These are phyloP conservation scores for Ettlia oleoabundans DNA, from an alignment of 139 green algal species.

Conservation along the genomic window DNA sequence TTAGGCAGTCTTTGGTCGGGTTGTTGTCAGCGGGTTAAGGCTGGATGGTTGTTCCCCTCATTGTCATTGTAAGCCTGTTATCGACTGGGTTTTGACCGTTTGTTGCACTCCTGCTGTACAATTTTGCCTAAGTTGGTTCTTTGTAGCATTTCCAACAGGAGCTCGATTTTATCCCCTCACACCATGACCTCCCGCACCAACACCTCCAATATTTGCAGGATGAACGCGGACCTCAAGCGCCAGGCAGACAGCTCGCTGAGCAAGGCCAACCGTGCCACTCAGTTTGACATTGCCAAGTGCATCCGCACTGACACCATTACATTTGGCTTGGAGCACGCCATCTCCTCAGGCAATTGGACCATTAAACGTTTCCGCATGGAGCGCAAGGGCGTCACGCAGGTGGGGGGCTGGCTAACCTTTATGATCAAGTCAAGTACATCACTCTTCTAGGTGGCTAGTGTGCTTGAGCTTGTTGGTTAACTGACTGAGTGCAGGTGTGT, in stretches of 20 bases:
- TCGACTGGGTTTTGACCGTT: no score
- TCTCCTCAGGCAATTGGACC: slow-evolving; percentile 97
- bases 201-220: neutral
- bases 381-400: slow-evolving; percentile 96
- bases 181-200: no score
- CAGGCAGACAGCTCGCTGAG: slow-evolving; percentile 85
- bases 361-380: slow-evolving; percentile 99
- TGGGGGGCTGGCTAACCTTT: no score
- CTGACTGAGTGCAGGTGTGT: no score
- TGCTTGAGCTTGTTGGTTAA: no score
- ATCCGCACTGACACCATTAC: slow-evolving; percentile 94
- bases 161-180: no score
- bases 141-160: no score
- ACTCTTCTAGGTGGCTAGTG: no score
- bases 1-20: neutral
- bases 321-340: slow-evolving; percentile 92
- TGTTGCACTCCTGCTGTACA: no score
- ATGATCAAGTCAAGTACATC: no score
- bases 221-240: slow-evolving; percentile 85
- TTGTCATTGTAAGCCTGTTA: no score
- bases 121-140: no score
- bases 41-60: neutral
- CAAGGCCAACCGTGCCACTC: slow-evolving; percentile 80
- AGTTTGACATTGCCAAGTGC: slow-evolving; percentile 95
- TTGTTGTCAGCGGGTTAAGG: neutral